Base-by-base conservation (phyloP, 345 rosid species). In the Corchorus olitorius region DNA sequence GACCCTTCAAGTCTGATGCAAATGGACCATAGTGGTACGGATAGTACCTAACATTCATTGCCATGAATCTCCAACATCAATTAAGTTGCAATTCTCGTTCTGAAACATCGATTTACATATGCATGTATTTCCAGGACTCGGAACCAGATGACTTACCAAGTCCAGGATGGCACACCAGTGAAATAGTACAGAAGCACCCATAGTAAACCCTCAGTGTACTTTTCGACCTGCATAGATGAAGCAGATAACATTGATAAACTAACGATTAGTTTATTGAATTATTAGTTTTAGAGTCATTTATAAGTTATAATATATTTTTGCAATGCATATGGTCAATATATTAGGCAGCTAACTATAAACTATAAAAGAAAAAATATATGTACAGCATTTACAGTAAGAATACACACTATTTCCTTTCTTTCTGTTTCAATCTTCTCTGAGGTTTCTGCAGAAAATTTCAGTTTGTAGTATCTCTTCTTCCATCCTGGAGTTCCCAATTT, bases 141-240 rank as follows among this genome's bases (percentile, higher is more conserved):
- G 34, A 75, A 45, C 9, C 33, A 63, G 69, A 6, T 50, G 12
- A 1, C 72, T 73, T 70, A 80, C 83, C 86, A 83, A 6, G 68
- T 22, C 86, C 83, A 83, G 0, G 85, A 79, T 54, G 74, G 76
- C 0, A 83, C 79, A 70, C 65, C 86, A 1, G 76, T 58, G 20
- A 33, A 82, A 45, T 82, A 78, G 71, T 82, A 82, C 10, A 22
- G 55, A 5, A 82, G 71, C 13, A 78, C 77, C 84, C 82, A 82
- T 55, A 71, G 7, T 33, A 82, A 56, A 17, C 84, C 82, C 73
- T 78, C 82, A 0, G 77, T 72, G 52, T 82, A 78, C 70, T 75
- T 75, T 3, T 65, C 77, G 3, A 75, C 84, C 81, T 81, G 35
- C 56, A 64, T 10, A 39, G 27, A 58, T 62, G 45, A 62, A 62